These are phyloP conservation scores for Petunia axillaris DNA, from an alignment of 257 asterid species.

Conservation along the genomic window DNA sequence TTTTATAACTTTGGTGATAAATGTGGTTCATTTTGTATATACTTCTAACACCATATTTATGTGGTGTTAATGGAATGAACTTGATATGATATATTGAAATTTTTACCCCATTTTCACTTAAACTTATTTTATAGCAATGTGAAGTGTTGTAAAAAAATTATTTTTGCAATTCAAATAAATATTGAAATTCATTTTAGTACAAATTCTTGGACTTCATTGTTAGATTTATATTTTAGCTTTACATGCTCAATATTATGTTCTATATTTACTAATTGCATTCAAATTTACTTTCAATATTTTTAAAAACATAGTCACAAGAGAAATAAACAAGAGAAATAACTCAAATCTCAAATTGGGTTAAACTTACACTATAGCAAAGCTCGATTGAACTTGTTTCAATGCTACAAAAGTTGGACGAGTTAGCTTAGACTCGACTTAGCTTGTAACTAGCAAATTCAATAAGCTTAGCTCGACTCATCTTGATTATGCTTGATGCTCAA, in stretches of 20 bases:
- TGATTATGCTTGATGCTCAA: not conserved
- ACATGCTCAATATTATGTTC: too few species aligned
- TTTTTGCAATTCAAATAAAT: too few species aligned
- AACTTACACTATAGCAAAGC: not conserved
- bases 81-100: too few species aligned
- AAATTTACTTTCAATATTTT: not conserved
- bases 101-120: too few species aligned
- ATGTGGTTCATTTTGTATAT: constrained; percentile 6
- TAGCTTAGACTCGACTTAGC: not conserved
- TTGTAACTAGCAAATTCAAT: not conserved
- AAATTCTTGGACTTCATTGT: too few species aligned
- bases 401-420: not conserved
- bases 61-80: not conserved
- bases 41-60: not conserved
- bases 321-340: not conserved
- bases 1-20: not conserved
- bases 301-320: not conserved
- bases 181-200: too few species aligned
- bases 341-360: not conserved
- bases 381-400: not conserved
- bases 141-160: too few species aligned
- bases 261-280: not conserved
- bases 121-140: too few species aligned
- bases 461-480: not conserved
- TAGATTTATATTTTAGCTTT: too few species aligned